A percentile compares a stretch with the other conserved stretches of the same genome.
Conservation (phyloP, 495 filamentous ascomycete genomes). For the Chaetomium cochliodes region DNA sequence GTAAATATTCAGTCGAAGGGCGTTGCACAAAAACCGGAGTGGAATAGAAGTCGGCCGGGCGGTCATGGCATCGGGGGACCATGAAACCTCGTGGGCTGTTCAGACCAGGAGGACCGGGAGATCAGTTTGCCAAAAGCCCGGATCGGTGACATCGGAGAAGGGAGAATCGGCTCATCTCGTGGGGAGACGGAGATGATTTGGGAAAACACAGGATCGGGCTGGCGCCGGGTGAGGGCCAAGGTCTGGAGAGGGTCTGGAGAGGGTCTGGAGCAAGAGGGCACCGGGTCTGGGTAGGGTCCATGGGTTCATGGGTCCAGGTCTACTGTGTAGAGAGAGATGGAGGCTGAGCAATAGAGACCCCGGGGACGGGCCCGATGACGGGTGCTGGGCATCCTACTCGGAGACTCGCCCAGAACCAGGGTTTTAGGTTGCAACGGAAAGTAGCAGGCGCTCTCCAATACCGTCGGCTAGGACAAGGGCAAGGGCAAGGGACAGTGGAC, state of each 20-base stretch:
- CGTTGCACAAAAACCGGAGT: not conserved
- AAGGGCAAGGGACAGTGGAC: not conserved
- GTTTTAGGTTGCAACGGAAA: conserved; percentile 13
- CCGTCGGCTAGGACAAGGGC: not conserved
- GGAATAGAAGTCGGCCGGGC: not conserved
- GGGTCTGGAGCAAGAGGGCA: no score
- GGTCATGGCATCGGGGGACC: not conserved
- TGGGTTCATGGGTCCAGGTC: no score
- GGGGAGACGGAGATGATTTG: not conserved
- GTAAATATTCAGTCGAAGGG: conserved; percentile 6
- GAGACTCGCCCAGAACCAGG: not conserved
- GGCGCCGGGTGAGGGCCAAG: not conserved
- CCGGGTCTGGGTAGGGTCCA: not conserved
- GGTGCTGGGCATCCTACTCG: not conserved
- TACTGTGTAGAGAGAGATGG: no score
- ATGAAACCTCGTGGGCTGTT: conserved; percentile 11
- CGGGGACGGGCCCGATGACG: not conserved
- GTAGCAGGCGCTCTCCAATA: conserved; percentile 17
- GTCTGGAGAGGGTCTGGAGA: conserved; percentile 3
- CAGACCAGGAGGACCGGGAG: conserved; percentile 2
- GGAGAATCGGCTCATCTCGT: conserved; percentile 1
- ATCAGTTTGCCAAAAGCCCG: not conserved
- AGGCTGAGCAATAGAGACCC: not conserved
- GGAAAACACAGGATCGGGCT: conserved; percentile 8
- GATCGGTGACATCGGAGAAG: not conserved